A percentile compares a stretch with the other conserved stretches of the same genome.
These are phyloP conservation scores for Lecanoromycetidae sp. DNA, from an alignment of 2,329 filamentous ascomycete species.

Conservation along the genomic window DNA sequence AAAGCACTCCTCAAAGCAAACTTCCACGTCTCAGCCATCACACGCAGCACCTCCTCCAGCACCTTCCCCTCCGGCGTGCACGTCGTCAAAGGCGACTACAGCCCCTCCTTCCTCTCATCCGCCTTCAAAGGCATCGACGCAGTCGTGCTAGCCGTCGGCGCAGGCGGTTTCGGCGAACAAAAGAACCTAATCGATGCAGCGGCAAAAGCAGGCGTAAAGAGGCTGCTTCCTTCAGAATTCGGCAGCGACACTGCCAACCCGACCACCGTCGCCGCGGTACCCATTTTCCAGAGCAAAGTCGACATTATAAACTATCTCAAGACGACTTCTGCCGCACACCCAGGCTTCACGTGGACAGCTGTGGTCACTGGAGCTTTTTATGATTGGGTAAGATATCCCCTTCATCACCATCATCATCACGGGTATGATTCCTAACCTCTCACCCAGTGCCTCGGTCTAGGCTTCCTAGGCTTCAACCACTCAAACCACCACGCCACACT, in stretches of 20 bases:
- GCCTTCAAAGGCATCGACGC: conserved; percentile 24
- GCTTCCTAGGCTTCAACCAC: conserved; percentile 35
- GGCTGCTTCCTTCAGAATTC: conserved; percentile 23
- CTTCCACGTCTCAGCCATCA: conserved; percentile 23
- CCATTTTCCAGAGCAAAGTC: background rate
- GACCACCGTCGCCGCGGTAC: background rate
- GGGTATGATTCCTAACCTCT: no score
- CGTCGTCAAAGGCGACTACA: conserved; percentile 21
- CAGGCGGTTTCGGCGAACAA: conserved; percentile 24
- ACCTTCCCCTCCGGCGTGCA: conserved; percentile 20
- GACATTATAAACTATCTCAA: conserved; percentile 7
- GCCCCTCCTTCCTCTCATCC: conserved; percentile 18
- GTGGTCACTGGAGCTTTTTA: conserved; percentile 10
- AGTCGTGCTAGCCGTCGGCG: conserved; percentile 21
- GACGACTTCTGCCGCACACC: background rate
- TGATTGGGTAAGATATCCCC: conserved; percentile 14
- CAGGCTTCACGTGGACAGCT: background rate
- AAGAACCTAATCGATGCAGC: conserved; percentile 25
- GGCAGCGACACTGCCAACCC: conserved; percentile 8
- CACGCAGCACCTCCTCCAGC: conserved; percentile 19
- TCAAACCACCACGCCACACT: conserved; percentile 33
- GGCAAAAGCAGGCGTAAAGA: conserved; percentile 24
- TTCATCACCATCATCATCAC: no score
- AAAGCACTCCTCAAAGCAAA: conserved; percentile 14
- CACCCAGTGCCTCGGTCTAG: conserved; percentile 25